phyloP scores from a whole-genome alignment of 2,329 filamentous ascomycete species.

The Camillea tinctor region DNA sequence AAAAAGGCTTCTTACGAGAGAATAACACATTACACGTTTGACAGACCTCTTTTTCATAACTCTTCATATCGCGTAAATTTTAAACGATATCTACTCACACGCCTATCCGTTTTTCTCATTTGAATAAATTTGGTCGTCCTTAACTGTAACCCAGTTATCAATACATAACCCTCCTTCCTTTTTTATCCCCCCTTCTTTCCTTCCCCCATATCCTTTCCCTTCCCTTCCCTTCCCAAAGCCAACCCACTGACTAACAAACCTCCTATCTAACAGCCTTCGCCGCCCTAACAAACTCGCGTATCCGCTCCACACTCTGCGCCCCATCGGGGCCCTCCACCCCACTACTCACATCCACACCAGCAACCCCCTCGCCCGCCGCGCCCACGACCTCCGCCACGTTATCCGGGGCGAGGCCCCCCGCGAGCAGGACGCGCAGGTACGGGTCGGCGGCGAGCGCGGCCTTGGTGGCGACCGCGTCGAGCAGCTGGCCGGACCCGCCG shows the following conservation, averaged over 20 bases:
- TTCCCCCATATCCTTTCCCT: neutral
- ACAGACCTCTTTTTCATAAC: no score
- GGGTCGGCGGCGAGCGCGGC: constrained; percentile 63
- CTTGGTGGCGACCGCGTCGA: constrained; percentile 71
- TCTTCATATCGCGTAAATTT: no score
- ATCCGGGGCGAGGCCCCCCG: constrained; percentile 77
- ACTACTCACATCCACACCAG: constrained; percentile 90
- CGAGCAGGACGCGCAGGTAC: constrained; percentile 74
- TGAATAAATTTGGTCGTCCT: no score
- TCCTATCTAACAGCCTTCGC: constrained; percentile 60
- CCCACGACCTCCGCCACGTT: constrained; percentile 71
- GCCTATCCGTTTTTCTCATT: no score
- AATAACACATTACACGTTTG: no score
- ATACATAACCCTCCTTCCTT: no score
- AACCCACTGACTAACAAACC: neutral
- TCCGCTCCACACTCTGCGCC: constrained; percentile 77
- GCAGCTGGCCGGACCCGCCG: constrained; percentile 71
- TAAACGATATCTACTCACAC: no score
- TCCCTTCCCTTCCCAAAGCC: neutral
- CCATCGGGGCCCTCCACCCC: constrained; percentile 85
- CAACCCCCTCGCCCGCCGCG: constrained; percentile 62
- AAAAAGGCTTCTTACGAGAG: no score
- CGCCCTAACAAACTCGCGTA: constrained; percentile 73
- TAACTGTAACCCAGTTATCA: no score
- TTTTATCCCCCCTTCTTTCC: neutral